Evolutionary conservation across 805 yeast genomes (phyloP).

Genomic region (Zygotorulaspora chibaensis): DNA sequence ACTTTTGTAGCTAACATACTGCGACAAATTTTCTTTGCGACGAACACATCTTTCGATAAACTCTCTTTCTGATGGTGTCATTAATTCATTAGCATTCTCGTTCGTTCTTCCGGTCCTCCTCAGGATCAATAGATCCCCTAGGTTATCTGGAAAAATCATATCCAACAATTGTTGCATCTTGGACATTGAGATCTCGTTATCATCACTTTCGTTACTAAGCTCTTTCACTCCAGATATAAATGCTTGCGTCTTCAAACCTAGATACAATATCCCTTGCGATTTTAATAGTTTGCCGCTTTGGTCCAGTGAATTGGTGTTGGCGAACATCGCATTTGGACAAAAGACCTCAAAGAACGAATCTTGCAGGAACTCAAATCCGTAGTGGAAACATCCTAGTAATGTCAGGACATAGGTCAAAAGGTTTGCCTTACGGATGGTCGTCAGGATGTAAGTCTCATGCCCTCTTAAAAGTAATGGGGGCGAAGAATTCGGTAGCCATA

Average conservation of each 20-base stretch:
- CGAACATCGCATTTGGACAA: conserved; percentile 55
- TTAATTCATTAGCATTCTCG: conserved; percentile 30
- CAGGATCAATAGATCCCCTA: conserved; percentile 41
- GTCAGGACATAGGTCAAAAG: conserved; percentile 87
- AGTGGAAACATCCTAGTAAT: conserved; percentile 74
- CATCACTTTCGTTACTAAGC: conserved; percentile 5
- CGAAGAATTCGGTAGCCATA: conserved; percentile 60
- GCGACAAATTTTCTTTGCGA: conserved; percentile 58
- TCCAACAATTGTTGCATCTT: conserved; percentile 53
- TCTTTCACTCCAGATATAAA: conserved; percentile 79
- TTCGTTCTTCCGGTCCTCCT: conserved; percentile 19
- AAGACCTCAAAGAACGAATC: conserved; percentile 82
- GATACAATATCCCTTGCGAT: conserved; percentile 70
- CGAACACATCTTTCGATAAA: conserved; percentile 70
- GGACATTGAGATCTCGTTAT: conserved; percentile 10
- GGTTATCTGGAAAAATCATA: conserved; percentile 65
- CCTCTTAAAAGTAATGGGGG: conserved; percentile 56
- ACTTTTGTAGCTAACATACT: conserved; percentile 43
- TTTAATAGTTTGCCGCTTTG: conserved; percentile 57
- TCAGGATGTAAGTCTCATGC: conserved; percentile 44
- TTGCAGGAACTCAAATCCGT: conserved; percentile 83
- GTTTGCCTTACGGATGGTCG: conserved; percentile 75
- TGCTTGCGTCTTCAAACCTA: conserved; percentile 93
- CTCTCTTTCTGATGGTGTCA: conserved; percentile 76
- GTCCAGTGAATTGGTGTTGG: conserved; percentile 19